Evolutionary conservation across 176 grass and related monocot genomes (phyloP).

Genomic region (Poa pratensis): DNA sequence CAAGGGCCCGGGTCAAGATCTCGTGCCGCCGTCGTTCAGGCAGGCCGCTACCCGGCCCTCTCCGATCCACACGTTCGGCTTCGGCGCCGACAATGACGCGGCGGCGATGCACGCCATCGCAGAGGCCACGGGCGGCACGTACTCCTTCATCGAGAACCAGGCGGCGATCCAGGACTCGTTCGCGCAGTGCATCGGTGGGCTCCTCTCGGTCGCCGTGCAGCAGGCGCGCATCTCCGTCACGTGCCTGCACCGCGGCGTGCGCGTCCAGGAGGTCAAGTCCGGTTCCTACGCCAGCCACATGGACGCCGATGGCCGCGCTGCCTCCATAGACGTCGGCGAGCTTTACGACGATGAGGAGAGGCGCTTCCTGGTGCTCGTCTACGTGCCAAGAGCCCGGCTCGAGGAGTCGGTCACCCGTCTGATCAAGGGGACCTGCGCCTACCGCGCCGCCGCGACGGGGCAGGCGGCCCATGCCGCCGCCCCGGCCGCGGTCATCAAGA

Average conservation of each 20-base stretch:
- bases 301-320: constrained; percentile 37
- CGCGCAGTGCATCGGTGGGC: constrained; percentile 74
- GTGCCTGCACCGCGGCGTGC: constrained; percentile 57
- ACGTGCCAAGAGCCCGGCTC: constrained; percentile 44
- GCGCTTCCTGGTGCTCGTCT: constrained; percentile 64
- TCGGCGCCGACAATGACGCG: constrained; percentile 77
- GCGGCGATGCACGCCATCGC: constrained; percentile 73
- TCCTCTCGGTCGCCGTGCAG: constrained; percentile 68
- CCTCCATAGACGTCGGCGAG: constrained; percentile 67
- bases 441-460: constrained; percentile 57
- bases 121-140: constrained; percentile 68
- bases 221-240: constrained; percentile 49
- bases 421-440: constrained; percentile 50
- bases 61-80: constrained; percentile 77
- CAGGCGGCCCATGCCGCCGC: constrained; percentile 34
- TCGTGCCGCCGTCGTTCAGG: constrained; percentile 58
- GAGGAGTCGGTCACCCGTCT: constrained; percentile 38
- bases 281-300: constrained; percentile 58
- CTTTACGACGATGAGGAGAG: constrained; percentile 87
- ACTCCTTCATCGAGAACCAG: constrained; percentile 74
- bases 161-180: constrained; percentile 72
- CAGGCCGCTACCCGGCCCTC: neutral
- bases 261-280: constrained; percentile 57
- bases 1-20: neutral
- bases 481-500: constrained; percentile 41